These are phyloP conservation scores for Auriscalpium vulgare DNA, from an alignment of 768 basidiomycete species.

Conservation along the genomic window DNA sequence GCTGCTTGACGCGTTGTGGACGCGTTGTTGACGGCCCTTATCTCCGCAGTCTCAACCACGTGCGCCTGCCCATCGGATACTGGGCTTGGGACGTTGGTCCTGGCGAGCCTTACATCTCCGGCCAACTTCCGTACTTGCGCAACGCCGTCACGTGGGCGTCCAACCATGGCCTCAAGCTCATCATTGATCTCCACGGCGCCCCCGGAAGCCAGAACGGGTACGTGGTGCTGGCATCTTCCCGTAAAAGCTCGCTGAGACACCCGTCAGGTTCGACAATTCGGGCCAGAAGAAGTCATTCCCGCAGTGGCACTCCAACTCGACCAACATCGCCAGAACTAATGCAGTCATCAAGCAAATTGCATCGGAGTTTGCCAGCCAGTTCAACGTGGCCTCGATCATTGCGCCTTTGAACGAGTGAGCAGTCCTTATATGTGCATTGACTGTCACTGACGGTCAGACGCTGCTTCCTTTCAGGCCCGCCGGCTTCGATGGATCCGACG, in stretches of 20 bases:
- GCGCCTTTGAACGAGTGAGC: conserved; percentile 74
- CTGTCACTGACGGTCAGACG: neutral
- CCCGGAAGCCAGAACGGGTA: conserved; percentile 84
- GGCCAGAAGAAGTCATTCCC: conserved; percentile 57
- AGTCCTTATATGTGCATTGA: neutral
- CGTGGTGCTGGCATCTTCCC: conserved; percentile 11
- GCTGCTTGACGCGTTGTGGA: conserved; percentile 3
- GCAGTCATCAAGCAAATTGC: conserved; percentile 57
- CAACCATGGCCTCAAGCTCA: conserved; percentile 65
- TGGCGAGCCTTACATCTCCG: conserved; percentile 74
- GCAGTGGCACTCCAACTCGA: conserved; percentile 59
- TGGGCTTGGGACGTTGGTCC: conserved; percentile 80
- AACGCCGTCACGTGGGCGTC: conserved; percentile 67
- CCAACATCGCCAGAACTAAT: conserved; percentile 62
- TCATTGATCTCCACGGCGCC: conserved; percentile 64
- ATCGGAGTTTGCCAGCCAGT: conserved; percentile 45
- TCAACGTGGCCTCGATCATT: conserved; percentile 54
- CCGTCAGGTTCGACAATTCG: conserved; percentile 72
- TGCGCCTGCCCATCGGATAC: conserved; percentile 81
- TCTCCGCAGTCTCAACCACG: conserved; percentile 63
- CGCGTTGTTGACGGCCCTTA: conserved; percentile 7
- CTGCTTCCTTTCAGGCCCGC: conserved; percentile 45
- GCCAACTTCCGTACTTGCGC: conserved; percentile 62
- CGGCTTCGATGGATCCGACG: conserved; percentile 47
- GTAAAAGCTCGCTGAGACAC: neutral